phyloP scores from a whole-genome alignment of 148 eudicot species.

The Fallopia convolvulus region DNA sequence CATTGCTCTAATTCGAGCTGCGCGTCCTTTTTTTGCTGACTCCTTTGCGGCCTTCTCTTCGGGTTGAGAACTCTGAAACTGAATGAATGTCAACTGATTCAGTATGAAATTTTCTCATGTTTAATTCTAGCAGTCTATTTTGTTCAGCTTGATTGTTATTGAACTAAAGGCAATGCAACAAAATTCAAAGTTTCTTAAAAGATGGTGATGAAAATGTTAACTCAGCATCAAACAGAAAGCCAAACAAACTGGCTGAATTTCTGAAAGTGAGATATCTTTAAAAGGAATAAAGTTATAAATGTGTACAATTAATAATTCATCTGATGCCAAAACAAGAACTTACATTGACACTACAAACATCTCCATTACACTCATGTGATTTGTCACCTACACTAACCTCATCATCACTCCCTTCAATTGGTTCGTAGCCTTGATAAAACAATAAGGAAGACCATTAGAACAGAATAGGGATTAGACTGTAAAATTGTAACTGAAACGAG shows the following conservation, averaged over 20 bases:
- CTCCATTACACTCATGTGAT: background rate
- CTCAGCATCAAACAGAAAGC: background rate
- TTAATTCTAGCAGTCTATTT: background rate
- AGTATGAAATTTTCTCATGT: background rate
- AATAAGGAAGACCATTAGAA: background rate
- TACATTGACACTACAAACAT: constrained; percentile 6
- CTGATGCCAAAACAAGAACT: background rate
- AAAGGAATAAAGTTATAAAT: too few species aligned
- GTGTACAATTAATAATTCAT: too few species aligned
- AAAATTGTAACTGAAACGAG: too few species aligned
- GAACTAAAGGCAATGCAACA: background rate
- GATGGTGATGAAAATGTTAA: background rate
- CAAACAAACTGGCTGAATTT: too few species aligned
- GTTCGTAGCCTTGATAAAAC: background rate
- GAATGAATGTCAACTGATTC: background rate
- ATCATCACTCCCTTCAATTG: background rate
- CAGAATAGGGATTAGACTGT: background rate
- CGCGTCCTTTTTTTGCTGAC: constrained; percentile 31
- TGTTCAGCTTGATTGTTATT: too few species aligned
- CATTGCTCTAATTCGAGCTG: constrained; percentile 43
- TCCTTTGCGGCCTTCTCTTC: constrained; percentile 18
- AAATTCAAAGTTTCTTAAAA: background rate
- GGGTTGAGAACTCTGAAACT: constrained; percentile 21
- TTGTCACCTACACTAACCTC: background rate
- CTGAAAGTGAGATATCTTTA: too few species aligned